Evolutionary conservation across 2,329 filamentous ascomycete species (phyloP).

Genomic region (Calycina marina): DNA sequence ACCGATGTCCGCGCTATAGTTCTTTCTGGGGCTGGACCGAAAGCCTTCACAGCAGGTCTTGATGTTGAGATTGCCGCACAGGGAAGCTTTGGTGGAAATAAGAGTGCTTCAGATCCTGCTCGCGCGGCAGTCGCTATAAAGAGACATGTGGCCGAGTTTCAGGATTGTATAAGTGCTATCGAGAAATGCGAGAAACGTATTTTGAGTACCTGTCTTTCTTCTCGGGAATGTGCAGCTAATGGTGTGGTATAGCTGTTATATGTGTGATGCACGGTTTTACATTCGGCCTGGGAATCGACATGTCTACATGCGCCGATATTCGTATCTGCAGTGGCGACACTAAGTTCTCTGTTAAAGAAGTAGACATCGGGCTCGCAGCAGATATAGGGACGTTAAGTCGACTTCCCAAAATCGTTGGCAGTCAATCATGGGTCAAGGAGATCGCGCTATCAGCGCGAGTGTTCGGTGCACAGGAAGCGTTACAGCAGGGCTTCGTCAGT

Average conservation of each 20-base stretch:
- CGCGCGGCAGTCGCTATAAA: constrained; percentile 48
- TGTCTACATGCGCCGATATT: constrained; percentile 55
- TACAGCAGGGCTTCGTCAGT: constrained; percentile 55
- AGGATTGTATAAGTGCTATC: constrained; percentile 58
- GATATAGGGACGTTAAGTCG: constrained; percentile 64
- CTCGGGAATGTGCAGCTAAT: neutral
- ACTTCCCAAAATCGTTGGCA: constrained; percentile 59
- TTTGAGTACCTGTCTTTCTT: constrained; percentile 18
- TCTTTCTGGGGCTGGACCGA: constrained; percentile 66
- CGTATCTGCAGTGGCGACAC: constrained; percentile 46
- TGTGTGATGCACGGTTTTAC: constrained; percentile 66
- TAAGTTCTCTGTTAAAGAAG: constrained; percentile 61
- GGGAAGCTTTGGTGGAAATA: constrained; percentile 28
- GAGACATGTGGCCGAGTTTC: constrained; percentile 63
- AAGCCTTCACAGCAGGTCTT: constrained; percentile 74
- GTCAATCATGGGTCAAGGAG: constrained; percentile 64
- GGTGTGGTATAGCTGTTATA: constrained; percentile 48
- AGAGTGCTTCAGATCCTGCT: constrained; percentile 37
- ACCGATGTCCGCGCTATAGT: constrained; percentile 62
- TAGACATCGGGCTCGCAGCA: constrained; percentile 68
- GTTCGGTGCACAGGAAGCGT: constrained; percentile 55
- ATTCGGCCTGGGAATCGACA: constrained; percentile 65
- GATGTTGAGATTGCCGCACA: constrained; percentile 61
- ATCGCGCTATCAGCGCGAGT: constrained; percentile 56
- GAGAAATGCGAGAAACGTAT: constrained; percentile 81